phyloP scores from a whole-genome alignment of 495 filamentous ascomycete genomes.

The Penicillium turbatum region DNA sequence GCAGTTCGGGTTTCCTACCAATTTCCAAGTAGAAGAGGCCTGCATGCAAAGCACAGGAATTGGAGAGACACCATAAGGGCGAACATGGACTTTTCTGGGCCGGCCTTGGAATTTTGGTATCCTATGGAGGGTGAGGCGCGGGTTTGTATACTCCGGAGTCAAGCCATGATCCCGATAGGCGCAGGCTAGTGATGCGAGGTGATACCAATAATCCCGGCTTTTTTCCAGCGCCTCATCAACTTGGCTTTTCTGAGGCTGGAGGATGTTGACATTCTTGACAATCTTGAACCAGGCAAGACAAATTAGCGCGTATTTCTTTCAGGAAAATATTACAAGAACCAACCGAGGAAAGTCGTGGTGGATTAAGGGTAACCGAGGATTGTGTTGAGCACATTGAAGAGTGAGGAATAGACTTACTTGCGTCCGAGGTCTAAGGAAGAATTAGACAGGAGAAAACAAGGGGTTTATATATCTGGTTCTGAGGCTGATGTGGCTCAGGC shows the following conservation, averaged over 20 bases:
- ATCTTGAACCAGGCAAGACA: neutral
- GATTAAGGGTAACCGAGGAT: neutral
- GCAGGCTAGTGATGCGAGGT: slow-evolving; percentile 1
- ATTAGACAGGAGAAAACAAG: neutral
- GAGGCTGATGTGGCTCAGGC: neutral
- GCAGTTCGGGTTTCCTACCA: slow-evolving; percentile 6
- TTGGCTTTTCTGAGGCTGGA: slow-evolving; percentile 8
- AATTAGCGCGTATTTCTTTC: neutral
- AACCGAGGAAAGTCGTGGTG: neutral
- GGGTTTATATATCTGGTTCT: neutral
- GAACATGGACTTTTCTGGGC: neutral
- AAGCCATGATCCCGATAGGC: neutral
- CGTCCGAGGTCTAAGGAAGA: neutral
- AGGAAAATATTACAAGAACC: neutral
- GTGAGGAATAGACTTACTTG: neutral
- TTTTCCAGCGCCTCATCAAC: slow-evolving; percentile 5
- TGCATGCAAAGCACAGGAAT: neutral
- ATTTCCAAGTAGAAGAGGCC: slow-evolving; percentile 11
- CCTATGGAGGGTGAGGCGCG: slow-evolving; percentile 7
- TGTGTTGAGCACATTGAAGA: neutral
- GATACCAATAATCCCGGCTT: slow-evolving; percentile 13
- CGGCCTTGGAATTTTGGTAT: slow-evolving; percentile 10
- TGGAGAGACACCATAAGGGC: slow-evolving; percentile 3
- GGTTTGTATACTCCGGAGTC: slow-evolving; percentile 7
- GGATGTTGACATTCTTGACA: neutral